These are phyloP conservation scores for Metschnikowia corniflorae DNA, from an alignment of 805 yeast species.

Conservation along the genomic window DNA sequence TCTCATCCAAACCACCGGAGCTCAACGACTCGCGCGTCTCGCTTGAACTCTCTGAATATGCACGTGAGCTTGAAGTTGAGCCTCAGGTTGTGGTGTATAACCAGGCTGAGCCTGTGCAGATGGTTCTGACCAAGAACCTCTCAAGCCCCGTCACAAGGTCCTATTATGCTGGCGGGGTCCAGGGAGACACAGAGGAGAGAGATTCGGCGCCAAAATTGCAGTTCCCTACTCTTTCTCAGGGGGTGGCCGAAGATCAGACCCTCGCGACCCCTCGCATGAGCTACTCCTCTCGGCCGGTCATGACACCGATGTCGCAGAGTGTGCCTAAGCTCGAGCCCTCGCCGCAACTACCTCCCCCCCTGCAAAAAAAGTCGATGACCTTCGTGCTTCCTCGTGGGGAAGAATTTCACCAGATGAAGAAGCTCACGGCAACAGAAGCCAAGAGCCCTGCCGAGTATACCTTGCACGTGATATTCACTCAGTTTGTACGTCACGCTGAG, in stretches of 20 bases:
- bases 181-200: not conserved
- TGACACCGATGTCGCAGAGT: slow-evolving; percentile 7
- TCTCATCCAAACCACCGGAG: slow-evolving; percentile 11
- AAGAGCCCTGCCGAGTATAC: slow-evolving; percentile 87
- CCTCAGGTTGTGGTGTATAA: slow-evolving; percentile 12
- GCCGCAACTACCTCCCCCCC: slow-evolving; percentile 38
- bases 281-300: slow-evolving; percentile 5
- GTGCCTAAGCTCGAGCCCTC: slow-evolving; percentile 24
- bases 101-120: slow-evolving; percentile 5
- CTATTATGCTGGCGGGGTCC: not conserved
- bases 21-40: slow-evolving; percentile 12
- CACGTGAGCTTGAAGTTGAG: slow-evolving; percentile 16
- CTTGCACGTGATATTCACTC: slow-evolving; percentile 88
- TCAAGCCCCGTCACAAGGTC: slow-evolving; percentile 4
- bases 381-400: slow-evolving; percentile 32
- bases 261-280: slow-evolving; percentile 4
- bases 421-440: slow-evolving; percentile 48
- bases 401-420: slow-evolving; percentile 31
- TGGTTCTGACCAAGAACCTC: slow-evolving; percentile 8
- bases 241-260: slow-evolving; percentile 12
- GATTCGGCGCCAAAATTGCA: not conserved
- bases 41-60: slow-evolving; percentile 15
- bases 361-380: slow-evolving; percentile 24
- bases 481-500: slow-evolving; percentile 92
- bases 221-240: slow-evolving; percentile 18